Base-by-base conservation (phyloP, 2,329 filamentous ascomycete species). In the Calonectria pauciramosa region DNA sequence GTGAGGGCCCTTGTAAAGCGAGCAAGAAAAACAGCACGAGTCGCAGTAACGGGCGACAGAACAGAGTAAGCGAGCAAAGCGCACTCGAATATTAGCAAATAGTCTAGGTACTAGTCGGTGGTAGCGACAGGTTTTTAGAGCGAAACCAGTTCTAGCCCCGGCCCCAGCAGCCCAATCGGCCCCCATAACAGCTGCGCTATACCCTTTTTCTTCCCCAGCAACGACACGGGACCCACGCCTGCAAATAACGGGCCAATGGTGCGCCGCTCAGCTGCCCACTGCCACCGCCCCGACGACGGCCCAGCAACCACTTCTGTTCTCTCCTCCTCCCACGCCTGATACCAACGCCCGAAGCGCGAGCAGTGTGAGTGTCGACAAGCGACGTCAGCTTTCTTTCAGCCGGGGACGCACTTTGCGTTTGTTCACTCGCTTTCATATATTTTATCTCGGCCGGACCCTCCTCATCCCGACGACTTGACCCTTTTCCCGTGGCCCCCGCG, bases 241-340 rank as follows among this genome's bases (percentile, higher is more conserved):
- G 51, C 3, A 30, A 38, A 63, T 38, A 51, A 32, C 36, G 4
- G 18, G 49, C 71, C 71, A 73, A 73, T 70, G 49, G 59, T 11
- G 28, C 11, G 38, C 30, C 26, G 30, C 9, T 30, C n/a, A 30
- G 36, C 56, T 70, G 71, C 71, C 71, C 60, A 60, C 71, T 67
- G 71, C 71, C 60, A 70, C 67, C 71, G 75, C 78, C 74, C 77
- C 64, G 67, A 75, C 78, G 64, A 79, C 70, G 73, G 77, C 78
- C 77, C 78, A 74, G 78, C 78, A 80, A 80, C 78, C 71, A 79
- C 77, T 72, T 73, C 75, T 73, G 51, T 67, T 75, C 59, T 74
- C 77, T 77, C 74, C 70, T 74, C 69, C 23, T 54, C 75, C 72
- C 74, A 68, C 70, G 34, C 60, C 34, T 26, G 44, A 44, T 41